Conservation (phyloP, 495 filamentous ascomycete genomes). For the Penicillium lagena region DNA sequence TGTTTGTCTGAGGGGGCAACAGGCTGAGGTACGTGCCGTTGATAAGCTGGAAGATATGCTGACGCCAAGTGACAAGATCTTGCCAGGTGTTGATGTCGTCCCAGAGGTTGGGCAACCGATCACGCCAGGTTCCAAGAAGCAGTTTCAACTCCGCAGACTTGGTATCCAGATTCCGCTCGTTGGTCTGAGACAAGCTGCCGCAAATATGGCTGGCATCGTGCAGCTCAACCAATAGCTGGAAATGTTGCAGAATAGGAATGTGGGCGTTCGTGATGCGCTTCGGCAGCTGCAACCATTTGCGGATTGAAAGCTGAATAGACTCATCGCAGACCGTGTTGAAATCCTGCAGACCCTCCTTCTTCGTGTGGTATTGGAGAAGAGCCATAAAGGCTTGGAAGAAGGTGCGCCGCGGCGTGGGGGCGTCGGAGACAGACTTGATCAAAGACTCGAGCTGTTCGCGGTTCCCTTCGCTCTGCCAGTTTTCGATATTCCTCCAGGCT, state of each 20-base stretch:
- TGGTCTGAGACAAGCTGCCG: slow-evolving; percentile 78
- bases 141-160: slow-evolving; percentile 96
- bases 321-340: slow-evolving; percentile 91
- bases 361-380: slow-evolving; percentile 83
- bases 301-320: slow-evolving; percentile 89
- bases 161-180: slow-evolving; percentile 74
- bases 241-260: slow-evolving; percentile 91
- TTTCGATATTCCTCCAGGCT: slow-evolving; percentile 88
- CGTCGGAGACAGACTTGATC: slow-evolving; percentile 94
- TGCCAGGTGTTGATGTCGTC: slow-evolving; percentile 99
- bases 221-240: slow-evolving; percentile 96
- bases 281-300: slow-evolving; percentile 97
- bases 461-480: slow-evolving; percentile 79
- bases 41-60: slow-evolving; percentile 97
- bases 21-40: slow-evolving; percentile 88
- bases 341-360: slow-evolving; percentile 71
- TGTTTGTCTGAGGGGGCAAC: slow-evolving; percentile 72
- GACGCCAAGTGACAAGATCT: slow-evolving; percentile 96
- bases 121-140: slow-evolving; percentile 89
- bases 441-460: slow-evolving; percentile 83
- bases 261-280: slow-evolving; percentile 91
- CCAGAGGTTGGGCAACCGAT: slow-evolving; percentile 94
- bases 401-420: slow-evolving; percentile 82
- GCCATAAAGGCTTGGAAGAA: slow-evolving; percentile 99
- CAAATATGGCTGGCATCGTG: slow-evolving; percentile 97